Conservation (phyloP, 2,329 filamentous ascomycete species). For the Neospermospora avenae region DNA sequence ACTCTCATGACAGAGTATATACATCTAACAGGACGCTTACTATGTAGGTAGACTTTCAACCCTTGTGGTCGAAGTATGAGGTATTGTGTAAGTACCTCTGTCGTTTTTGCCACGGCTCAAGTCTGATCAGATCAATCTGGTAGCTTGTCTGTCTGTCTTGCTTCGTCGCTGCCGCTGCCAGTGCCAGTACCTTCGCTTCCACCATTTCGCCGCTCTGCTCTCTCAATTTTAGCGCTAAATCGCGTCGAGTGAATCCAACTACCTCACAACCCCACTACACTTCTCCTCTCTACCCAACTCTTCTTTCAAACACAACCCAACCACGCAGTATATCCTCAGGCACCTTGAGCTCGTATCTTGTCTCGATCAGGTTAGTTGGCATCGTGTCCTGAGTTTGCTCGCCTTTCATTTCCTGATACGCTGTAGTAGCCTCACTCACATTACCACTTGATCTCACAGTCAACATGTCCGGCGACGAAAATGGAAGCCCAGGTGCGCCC, state of each 20-base stretch:
- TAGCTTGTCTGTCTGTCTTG: not conserved
- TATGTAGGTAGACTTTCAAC: no score
- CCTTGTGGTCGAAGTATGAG: no score
- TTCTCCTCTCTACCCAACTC: not conserved
- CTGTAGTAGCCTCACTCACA: slow-evolving; percentile 22
- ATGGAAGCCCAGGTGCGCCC: slow-evolving; percentile 43
- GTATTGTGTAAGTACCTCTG: no score
- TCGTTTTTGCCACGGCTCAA: no score
- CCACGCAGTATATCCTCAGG: not conserved
- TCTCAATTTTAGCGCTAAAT: not conserved
- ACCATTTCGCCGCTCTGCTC: not conserved
- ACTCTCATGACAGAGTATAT: no score
- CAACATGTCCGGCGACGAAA: slow-evolving; percentile 41
- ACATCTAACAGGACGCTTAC: no score
- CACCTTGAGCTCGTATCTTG: not conserved
- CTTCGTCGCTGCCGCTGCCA: no score
- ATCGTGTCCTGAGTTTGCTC: not conserved
- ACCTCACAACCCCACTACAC: not conserved
- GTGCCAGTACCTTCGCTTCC: not conserved
- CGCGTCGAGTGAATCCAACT: not conserved
- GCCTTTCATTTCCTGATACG: not conserved
- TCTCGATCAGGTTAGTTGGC: not conserved
- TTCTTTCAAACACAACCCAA: not conserved
- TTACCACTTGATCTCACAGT: not conserved
- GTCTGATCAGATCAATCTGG: not conserved